Evolutionary conservation across 345 rosid genomes (phyloP).

Genomic region (Carallia pectinifolia): DNA sequence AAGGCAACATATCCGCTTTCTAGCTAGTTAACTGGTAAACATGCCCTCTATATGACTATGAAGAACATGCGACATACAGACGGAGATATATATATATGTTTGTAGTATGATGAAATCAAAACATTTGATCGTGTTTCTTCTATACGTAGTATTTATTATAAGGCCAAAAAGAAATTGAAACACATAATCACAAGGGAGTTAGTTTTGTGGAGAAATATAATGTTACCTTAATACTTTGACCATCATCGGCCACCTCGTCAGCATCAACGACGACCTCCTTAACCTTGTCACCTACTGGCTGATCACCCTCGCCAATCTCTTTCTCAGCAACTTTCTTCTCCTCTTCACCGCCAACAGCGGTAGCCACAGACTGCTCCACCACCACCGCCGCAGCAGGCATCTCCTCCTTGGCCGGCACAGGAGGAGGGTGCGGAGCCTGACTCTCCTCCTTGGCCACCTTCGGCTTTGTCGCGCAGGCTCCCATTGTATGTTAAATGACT

Average conservation of each 20-base stretch:
- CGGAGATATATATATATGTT: no score
- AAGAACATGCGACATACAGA: no score
- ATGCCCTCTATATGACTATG: no score
- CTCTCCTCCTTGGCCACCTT: conserved; percentile 39
- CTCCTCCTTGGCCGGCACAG: conserved; percentile 17
- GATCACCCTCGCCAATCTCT: conserved; percentile 15
- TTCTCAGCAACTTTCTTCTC: conserved; percentile 9
- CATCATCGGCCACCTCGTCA: conserved; percentile 11
- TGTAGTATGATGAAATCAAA: no score
- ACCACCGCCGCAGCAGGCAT: not conserved
- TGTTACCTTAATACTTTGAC: conserved; percentile 28
- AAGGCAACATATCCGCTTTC: no score
- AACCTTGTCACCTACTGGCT: not conserved
- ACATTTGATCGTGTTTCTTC: no score
- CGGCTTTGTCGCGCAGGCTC: conserved; percentile 52
- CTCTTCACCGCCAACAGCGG: conserved; percentile 1
- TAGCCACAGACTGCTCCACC: conserved; percentile 11
- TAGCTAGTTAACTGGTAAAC: no score
- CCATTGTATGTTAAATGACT: conserved; percentile 26
- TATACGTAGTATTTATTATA: no score
- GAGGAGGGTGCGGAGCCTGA: conserved; percentile 18
- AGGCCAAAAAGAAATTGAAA: not conserved
- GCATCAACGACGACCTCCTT: conserved; percentile 18
- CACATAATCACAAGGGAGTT: not conserved
- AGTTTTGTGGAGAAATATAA: not conserved